These are phyloP conservation scores for Podaxis sp. DNA, from an alignment of 768 basidiomycete genomes.

Conservation along the genomic window DNA sequence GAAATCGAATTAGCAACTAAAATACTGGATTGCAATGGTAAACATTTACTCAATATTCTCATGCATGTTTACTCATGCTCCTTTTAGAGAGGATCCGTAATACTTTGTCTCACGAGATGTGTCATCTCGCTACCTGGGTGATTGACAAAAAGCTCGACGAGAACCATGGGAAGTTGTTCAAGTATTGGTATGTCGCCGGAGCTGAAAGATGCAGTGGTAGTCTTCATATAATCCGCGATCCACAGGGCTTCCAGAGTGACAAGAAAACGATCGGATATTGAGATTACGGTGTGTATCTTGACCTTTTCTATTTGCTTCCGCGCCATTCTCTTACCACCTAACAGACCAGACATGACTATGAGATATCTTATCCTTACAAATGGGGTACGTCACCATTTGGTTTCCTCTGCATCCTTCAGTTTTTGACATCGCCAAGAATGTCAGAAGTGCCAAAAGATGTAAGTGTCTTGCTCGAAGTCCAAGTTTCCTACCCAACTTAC, in stretches of 20 bases:
- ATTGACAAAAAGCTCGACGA: constrained; percentile 71
- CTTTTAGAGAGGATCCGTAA: constrained; percentile 71
- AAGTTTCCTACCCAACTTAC: constrained; percentile 3
- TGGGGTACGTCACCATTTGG: constrained; percentile 56
- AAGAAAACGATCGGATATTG: constrained; percentile 63
- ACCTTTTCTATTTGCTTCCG: not conserved
- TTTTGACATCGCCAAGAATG: constrained; percentile 48
- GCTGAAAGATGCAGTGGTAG: not conserved
- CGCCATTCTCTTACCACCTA: not conserved
- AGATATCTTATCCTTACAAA: constrained; percentile 68
- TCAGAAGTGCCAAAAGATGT: constrained; percentile 63
- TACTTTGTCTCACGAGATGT: constrained; percentile 91
- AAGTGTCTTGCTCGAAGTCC: constrained; percentile 19
- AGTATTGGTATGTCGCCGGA: constrained; percentile 54
- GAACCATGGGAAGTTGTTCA: constrained; percentile 72
- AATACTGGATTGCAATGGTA: constrained; percentile 76
- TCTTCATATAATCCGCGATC: not conserved
- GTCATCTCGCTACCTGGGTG: constrained; percentile 85
- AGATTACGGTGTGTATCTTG: constrained; percentile 62
- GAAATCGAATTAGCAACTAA: constrained; percentile 83
- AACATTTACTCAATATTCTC: constrained; percentile 16
- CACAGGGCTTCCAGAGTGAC: constrained; percentile 73
- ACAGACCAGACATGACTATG: constrained; percentile 73
- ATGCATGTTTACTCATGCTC: not conserved
- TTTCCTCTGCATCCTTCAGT: constrained; percentile 7